Conservation (phyloP, 2,329 filamentous ascomycete genomes). For the Sporothrix brunneoviolacea region DNA sequence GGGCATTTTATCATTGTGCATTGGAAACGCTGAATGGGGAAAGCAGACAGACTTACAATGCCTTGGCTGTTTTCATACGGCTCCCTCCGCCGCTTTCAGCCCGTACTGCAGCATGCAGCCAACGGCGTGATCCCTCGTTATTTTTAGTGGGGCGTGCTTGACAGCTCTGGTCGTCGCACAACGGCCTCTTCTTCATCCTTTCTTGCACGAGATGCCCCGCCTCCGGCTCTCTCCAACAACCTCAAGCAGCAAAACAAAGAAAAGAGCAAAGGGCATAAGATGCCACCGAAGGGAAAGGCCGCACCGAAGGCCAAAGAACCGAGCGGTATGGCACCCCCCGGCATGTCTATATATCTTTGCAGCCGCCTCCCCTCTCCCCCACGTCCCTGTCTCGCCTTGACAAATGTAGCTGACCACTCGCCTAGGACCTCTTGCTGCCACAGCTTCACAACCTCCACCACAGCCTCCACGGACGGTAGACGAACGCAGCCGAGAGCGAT, state of each 20-base stretch:
- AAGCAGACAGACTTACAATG: too few relatives aligned
- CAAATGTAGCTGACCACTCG: not conserved
- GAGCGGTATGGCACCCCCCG: constrained; percentile 18
- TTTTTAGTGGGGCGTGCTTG: not conserved
- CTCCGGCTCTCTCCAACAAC: not conserved
- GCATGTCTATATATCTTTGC: not conserved
- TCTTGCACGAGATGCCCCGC: too few relatives aligned
- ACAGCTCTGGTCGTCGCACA: too few relatives aligned
- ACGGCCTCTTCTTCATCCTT: too few relatives aligned
- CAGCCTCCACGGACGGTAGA: constrained; percentile 37
- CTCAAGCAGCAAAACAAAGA: not conserved
- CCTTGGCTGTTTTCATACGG: too few relatives aligned
- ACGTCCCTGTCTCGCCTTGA: not conserved
- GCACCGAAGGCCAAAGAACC: constrained; percentile 24
- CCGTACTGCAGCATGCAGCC: too few relatives aligned
- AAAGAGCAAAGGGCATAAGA: constrained; percentile 18
- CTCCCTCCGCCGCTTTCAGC: too few relatives aligned
- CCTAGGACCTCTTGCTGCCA: not conserved
- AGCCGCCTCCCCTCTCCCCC: not conserved
- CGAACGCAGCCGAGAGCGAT: constrained; percentile 41
- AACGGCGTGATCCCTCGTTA: too few relatives aligned
- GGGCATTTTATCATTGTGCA: too few relatives aligned
- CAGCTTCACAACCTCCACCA: constrained; percentile 23
- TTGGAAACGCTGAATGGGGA: too few relatives aligned
- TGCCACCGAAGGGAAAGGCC: constrained; percentile 29